A percentile compares a stretch with the other conserved stretches of the same genome.
phyloP scores from a whole-genome alignment of 495 filamentous ascomycete genomes.

The Pyrenula massariospora region DNA sequence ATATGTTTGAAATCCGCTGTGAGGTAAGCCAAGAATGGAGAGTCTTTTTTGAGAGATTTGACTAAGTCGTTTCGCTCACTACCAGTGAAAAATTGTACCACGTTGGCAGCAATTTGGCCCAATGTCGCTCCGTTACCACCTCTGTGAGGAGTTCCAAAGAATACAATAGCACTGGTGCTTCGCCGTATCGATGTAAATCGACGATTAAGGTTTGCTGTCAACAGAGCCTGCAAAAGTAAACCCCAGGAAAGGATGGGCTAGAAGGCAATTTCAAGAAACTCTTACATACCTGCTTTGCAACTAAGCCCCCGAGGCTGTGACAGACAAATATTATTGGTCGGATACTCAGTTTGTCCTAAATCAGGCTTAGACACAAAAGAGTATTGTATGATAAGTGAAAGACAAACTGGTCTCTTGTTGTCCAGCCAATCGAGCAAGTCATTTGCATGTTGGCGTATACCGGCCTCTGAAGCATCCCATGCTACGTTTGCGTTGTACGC shows the following conservation, averaged over 20 bases:
- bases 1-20: conserved; percentile 23
- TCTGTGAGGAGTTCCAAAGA: conserved; percentile 34
- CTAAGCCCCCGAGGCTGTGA: conserved; percentile 71
- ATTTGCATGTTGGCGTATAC: conserved; percentile 68
- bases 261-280: neutral
- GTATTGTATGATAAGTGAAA: conserved; percentile 6
- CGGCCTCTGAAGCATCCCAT: conserved; percentile 54
- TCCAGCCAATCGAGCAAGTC: conserved; percentile 47
- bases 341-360: conserved; percentile 8
- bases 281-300: conserved; percentile 45
- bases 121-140: conserved; percentile 27
- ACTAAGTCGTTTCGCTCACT: conserved; percentile 24
- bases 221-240: neutral
- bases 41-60: conserved; percentile 25
- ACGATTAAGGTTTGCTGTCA: neutral
- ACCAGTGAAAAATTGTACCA: conserved; percentile 20
- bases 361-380: neutral
- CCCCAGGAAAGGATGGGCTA: neutral
- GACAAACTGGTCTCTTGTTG: conserved; percentile 31
- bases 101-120: conserved; percentile 25
- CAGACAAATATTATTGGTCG: conserved; percentile 77
- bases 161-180: conserved; percentile 28
- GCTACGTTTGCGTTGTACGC: conserved; percentile 76
- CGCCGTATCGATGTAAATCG: conserved; percentile 24
- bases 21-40: conserved; percentile 28